Evolutionary conservation across 2,329 filamentous ascomycete species (phyloP).

Genomic region (Metarhizium guizhouense): DNA sequence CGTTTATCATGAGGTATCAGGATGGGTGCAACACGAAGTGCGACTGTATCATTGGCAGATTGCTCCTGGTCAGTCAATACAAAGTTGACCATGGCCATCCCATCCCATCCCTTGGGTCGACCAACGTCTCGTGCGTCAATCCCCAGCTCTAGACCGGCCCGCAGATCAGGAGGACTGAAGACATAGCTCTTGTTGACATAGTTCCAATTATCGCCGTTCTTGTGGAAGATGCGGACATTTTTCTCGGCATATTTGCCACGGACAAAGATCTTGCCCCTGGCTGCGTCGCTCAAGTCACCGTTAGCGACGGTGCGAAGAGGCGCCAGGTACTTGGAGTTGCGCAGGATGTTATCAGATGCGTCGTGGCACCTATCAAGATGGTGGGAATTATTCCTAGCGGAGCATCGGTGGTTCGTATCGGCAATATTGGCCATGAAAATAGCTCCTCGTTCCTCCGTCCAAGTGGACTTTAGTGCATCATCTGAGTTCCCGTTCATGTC

Average conservation of each 20-base stretch:
- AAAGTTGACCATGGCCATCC: constrained; percentile 18
- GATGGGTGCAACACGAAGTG: constrained; percentile 26
- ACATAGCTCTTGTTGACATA: constrained; percentile 15
- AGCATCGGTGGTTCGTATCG: constrained; percentile 22
- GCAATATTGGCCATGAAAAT: constrained; percentile 28
- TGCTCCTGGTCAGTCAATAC: constrained; percentile 15
- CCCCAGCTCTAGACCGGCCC: constrained; percentile 22
- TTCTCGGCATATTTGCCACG: constrained; percentile 1
- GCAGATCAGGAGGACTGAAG: constrained; percentile 20
- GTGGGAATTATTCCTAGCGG: constrained; percentile 5
- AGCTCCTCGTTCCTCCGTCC: constrained; percentile 19
- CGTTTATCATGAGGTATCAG: constrained; percentile 29
- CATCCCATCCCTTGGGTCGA: constrained; percentile 17
- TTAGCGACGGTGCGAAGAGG: constrained; percentile 23
- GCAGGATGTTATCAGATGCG: constrained; percentile 23
- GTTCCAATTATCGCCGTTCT: constrained; percentile 14
- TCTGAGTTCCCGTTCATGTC: constrained; percentile 16
- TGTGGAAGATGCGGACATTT: constrained; percentile 21
- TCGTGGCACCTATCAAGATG: constrained; percentile 24
- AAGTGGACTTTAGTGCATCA: constrained; percentile 13
- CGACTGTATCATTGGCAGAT: constrained; percentile 17
- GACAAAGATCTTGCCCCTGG: constrained; percentile 11
- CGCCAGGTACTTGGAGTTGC: constrained; percentile 21
- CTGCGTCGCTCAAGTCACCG: constrained; percentile 7
- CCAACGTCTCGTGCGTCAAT: constrained; percentile 25